These are phyloP conservation scores for Hymenoscyphus fraxineus DNA, from an alignment of 2,329 filamentous ascomycete species.

Conservation along the genomic window DNA sequence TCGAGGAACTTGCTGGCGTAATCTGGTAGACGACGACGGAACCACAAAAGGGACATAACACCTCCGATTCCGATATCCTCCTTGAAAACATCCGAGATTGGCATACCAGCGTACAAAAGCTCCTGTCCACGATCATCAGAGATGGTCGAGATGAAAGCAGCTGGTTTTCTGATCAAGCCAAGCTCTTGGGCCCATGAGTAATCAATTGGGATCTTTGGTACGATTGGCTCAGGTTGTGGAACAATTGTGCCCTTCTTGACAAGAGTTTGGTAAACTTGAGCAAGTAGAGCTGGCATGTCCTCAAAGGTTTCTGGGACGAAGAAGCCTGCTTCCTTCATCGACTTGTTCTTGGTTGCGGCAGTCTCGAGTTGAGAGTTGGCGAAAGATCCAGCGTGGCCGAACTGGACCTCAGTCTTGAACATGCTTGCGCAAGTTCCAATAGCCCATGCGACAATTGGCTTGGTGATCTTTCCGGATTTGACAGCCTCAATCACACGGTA, in stretches of 20 bases:
- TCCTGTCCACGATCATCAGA: conserved; percentile 99
- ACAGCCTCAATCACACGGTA: conserved; percentile 99
- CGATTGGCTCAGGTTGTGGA: conserved; percentile 81
- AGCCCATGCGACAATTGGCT: conserved; percentile 98
- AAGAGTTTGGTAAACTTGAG: conserved; percentile 81
- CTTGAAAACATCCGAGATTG: conserved; percentile 98
- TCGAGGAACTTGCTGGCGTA: conserved; percentile 99
- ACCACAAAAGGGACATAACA: conserved; percentile 99
- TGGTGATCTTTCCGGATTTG: conserved; percentile 90
- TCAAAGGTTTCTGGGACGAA: conserved; percentile 94
- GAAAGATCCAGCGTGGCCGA: conserved; percentile 96
- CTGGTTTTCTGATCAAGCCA: conserved; percentile 98
- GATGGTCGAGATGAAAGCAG: conserved; percentile 99
- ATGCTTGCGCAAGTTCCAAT: conserved; percentile 99
- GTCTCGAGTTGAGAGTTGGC: conserved; percentile 99
- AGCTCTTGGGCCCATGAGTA: conserved; percentile 99
- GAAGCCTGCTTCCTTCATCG: conserved; percentile 93
- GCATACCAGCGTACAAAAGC: conserved; percentile 97
- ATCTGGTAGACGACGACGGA: conserved; percentile 91
- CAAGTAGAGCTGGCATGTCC: conserved; percentile 77
- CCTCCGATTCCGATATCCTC: conserved; percentile 99
- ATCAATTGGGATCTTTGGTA: conserved; percentile 99
- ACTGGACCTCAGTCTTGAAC: conserved; percentile 99
- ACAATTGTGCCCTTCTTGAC: conserved; percentile 81
- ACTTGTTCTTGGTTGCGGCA: conserved; percentile 92